Conservation (phyloP, 257 asterid species). For the Solanum pimpinellifolium region DNA sequence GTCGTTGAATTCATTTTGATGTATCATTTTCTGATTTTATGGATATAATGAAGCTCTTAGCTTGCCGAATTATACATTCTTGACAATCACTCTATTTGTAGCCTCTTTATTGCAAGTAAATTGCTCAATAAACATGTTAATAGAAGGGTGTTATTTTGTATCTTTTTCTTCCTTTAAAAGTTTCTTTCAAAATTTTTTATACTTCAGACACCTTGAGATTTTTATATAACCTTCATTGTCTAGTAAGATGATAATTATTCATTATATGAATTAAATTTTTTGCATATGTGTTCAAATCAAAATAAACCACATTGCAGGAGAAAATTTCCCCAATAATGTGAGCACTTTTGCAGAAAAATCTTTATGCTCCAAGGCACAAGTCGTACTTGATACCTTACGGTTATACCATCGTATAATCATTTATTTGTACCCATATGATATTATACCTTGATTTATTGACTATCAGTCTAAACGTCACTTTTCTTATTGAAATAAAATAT, state of each 20-base stretch:
- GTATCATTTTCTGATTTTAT: not conserved
- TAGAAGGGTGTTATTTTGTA: not conserved
- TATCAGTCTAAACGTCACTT: not conserved
- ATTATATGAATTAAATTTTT: not conserved
- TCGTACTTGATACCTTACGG: not conserved
- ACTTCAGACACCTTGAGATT: not conserved
- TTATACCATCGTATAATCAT: too few species aligned
- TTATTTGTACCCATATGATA: too few species aligned
- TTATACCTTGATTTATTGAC: not conserved
- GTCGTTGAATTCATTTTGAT: not conserved
- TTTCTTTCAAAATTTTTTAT: too few species aligned
- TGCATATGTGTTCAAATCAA: not conserved
- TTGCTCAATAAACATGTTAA: not conserved
- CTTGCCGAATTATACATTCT: not conserved
- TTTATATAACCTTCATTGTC: not conserved
- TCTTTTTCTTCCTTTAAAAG: not conserved
- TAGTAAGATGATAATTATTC: not conserved
- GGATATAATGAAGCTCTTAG: not conserved
- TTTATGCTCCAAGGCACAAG: not conserved
- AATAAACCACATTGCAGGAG: not conserved
- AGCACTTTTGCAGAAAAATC: not conserved
- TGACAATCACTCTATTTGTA: not conserved
- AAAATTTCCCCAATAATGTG: too few species aligned
- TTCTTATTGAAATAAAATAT: too few species aligned
- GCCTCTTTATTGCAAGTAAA: too few species aligned